Percentiles rank a stretch among this genome's conserved stretches.
These are phyloP conservation scores for Acacia crassicarpa DNA, from an alignment of 306 rosid species.

Conservation along the genomic window DNA sequence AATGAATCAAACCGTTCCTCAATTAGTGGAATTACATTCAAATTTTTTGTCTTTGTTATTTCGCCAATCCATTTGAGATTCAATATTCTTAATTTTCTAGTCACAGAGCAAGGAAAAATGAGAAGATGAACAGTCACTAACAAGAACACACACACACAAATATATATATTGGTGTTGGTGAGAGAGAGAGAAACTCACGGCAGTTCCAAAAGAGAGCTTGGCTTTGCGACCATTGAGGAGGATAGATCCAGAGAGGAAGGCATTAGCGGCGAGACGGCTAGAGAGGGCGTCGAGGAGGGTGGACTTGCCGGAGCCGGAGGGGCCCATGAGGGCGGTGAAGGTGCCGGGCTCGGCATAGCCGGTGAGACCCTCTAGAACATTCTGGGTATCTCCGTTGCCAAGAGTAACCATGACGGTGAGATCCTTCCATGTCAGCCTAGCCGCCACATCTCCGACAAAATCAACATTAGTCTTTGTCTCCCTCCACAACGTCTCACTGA, in stretches of 20 bases:
- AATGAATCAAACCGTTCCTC: neutral
- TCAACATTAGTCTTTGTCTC: slow-evolving; percentile 59
- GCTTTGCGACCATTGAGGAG: slow-evolving; percentile 93
- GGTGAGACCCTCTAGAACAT: slow-evolving; percentile 76
- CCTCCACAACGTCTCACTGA: slow-evolving; percentile 94
- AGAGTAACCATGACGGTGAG: slow-evolving; percentile 88
- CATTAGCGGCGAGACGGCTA: slow-evolving; percentile 90
- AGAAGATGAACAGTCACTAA: neutral
- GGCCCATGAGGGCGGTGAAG: slow-evolving; percentile 95
- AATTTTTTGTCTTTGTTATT: neutral
- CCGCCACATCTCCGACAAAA: slow-evolving; percentile 79
- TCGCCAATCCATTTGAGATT: neutral
- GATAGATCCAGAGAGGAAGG: slow-evolving; percentile 79
- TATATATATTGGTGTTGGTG: neutral
- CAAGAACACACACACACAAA: neutral
- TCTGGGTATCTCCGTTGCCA: slow-evolving; percentile 76
- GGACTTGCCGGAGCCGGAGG: slow-evolving; percentile 96
- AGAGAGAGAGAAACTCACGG: slow-evolving; percentile 49
- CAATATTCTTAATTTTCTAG: neutral
- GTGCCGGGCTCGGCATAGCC: slow-evolving; percentile 97
- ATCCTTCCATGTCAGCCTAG: slow-evolving; percentile 96
- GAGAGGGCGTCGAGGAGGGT: slow-evolving; percentile 95
- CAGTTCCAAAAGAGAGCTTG: slow-evolving; percentile 92
- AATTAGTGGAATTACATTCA: neutral
- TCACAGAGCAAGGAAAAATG: neutral